These are phyloP conservation scores for Talaromyces marneffei DNA, from an alignment of 2,329 filamentous ascomycete species.

Conservation along the genomic window DNA sequence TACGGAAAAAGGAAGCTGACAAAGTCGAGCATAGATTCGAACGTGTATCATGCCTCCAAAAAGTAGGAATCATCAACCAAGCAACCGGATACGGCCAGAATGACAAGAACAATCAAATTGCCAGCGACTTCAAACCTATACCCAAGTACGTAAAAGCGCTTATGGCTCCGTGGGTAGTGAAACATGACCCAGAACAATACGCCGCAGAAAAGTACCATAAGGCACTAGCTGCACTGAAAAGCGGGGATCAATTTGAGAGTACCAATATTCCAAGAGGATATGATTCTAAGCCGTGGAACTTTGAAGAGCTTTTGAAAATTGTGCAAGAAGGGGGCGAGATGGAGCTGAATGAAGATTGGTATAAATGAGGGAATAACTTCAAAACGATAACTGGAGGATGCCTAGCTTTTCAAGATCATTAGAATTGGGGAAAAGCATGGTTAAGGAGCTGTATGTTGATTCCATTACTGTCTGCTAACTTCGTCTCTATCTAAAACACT, in stretches of 20 bases:
- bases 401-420: neutral
- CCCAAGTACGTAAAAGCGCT: conserved; percentile 9
- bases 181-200: conserved; percentile 20
- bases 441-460: neutral
- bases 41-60: conserved; percentile 12
- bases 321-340: conserved; percentile 7
- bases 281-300: conserved; percentile 26
- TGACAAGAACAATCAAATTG: neutral
- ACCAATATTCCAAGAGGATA: conserved; percentile 27
- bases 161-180: conserved; percentile 16
- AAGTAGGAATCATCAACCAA: conserved; percentile 10
- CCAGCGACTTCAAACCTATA: neutral
- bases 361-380: neutral
- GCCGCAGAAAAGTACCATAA: conserved; percentile 24
- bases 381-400: neutral
- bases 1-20: neutral
- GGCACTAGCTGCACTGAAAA: conserved; percentile 20
- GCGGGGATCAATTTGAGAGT: conserved; percentile 24
- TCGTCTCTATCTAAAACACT: neutral
- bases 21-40: neutral
- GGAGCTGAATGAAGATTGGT: conserved; percentile 9
- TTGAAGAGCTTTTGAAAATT: conserved; percentile 15
- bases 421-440: neutral
- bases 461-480: neutral
- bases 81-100: conserved; percentile 11